These are phyloP conservation scores for Russula brevipes DNA, from an alignment of 768 basidiomycete genomes.

Conservation along the genomic window DNA sequence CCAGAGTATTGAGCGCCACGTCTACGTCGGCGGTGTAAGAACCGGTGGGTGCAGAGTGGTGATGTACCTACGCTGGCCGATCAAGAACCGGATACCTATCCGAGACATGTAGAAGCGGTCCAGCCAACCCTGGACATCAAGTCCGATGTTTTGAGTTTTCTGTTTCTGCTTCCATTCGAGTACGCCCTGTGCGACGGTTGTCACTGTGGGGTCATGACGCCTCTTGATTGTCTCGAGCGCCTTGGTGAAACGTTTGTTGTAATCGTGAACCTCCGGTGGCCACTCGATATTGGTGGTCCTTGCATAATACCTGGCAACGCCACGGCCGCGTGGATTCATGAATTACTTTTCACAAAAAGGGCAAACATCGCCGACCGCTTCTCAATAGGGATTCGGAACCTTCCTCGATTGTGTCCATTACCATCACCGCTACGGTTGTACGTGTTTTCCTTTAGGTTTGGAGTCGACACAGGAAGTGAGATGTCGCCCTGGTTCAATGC, in stretches of 20 bases:
- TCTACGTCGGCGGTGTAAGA: constrained; percentile 42
- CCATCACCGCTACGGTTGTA: constrained; percentile 33
- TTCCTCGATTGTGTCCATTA: constrained; percentile 38
- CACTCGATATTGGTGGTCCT: constrained; percentile 63
- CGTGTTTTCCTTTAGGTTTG: constrained; percentile 54
- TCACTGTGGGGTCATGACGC: constrained; percentile 95
- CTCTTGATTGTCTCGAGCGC: constrained; percentile 84
- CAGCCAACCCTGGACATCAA: constrained; percentile 91
- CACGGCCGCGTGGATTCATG: constrained; percentile 3
- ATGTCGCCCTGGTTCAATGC: constrained; percentile 49
- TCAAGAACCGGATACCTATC: constrained; percentile 93
- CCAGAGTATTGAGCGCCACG: constrained; percentile 88
- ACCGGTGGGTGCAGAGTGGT: neutral
- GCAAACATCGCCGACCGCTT: constrained; percentile 51
- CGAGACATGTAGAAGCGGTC: constrained; percentile 97
- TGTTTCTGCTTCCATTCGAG: constrained; percentile 88
- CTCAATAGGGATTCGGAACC: constrained; percentile 75
- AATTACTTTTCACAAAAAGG: neutral
- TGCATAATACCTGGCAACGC: constrained; percentile 71
- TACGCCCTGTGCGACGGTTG: constrained; percentile 93
- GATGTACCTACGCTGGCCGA: constrained; percentile 72
- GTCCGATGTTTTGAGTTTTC: constrained; percentile 64
- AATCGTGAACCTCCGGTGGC: constrained; percentile 92
- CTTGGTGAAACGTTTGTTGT: constrained; percentile 88
- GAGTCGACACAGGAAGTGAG: constrained; percentile 64